Conservation (phyloP, 371 early-diverging fungal genomes). For the Saksenaea vasiformis region DNA sequence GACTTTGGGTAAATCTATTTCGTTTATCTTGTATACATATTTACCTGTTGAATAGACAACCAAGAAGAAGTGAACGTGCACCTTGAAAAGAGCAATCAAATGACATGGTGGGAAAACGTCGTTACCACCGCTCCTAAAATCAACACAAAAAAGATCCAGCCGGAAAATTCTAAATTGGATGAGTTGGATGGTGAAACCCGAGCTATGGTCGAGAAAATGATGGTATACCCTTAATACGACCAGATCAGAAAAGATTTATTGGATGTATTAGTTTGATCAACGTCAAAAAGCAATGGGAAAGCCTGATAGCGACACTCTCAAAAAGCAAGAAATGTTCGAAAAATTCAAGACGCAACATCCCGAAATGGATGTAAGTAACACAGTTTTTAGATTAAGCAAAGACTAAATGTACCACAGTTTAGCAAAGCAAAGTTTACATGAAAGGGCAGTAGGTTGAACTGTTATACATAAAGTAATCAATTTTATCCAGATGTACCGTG, state of each 20-base stretch:
- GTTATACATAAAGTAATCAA: background rate
- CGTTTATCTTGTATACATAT: background rate
- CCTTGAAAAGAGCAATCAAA: slow-evolving; percentile 81
- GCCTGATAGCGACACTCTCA: slow-evolving; percentile 82
- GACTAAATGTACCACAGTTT: slow-evolving; percentile 9
- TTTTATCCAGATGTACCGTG: no score
- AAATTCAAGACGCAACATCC: slow-evolving; percentile 73
- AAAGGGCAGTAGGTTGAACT: background rate
- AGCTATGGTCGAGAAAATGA: slow-evolving; percentile 86
- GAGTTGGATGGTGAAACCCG: slow-evolving; percentile 93
- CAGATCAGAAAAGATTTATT: background rate
- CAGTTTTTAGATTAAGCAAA: background rate
- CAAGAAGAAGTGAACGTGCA: slow-evolving; percentile 75
- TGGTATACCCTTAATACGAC: slow-evolving; percentile 41
- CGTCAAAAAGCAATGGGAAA: slow-evolving; percentile 82
- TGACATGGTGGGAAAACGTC: slow-evolving; percentile 94
- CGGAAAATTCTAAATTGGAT: slow-evolving; percentile 86
- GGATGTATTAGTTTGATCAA: slow-evolving; percentile 80
- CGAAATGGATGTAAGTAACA: slow-evolving; percentile 53
- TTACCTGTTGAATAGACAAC: slow-evolving; percentile 40
- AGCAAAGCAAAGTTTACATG: slow-evolving; percentile 21
- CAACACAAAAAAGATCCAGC: slow-evolving; percentile 88
- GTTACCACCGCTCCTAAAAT: slow-evolving; percentile 80
- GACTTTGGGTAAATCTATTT: slow-evolving; percentile 63
- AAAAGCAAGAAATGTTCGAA: slow-evolving; percentile 77